Evolutionary conservation across 139 green algal species (phyloP).

Genomic region (Auxenochlorella pyrenoidosa): DNA sequence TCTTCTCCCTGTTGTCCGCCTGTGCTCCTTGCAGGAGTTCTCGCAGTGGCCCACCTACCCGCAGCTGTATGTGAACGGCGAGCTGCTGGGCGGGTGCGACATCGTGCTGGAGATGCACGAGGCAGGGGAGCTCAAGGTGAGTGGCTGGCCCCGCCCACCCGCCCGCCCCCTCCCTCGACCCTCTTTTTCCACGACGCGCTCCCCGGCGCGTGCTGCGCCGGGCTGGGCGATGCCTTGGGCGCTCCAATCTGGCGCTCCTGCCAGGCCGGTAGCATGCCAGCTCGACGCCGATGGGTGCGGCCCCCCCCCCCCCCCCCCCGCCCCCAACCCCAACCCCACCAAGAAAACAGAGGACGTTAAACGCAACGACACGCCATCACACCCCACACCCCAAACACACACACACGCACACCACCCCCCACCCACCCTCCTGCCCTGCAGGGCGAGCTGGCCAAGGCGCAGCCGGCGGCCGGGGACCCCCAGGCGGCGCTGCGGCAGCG

Average conservation of each 20-base stretch:
- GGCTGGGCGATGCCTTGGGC: no score
- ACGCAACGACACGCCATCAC: no score
- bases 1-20: no score
- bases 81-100: slow-evolving; percentile 91
- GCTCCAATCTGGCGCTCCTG: no score
- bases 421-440: slow-evolving; percentile 28
- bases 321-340: no score
- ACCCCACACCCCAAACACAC: no score
- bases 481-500: slow-evolving; percentile 38
- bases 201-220: no score
- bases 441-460: slow-evolving; percentile 14
- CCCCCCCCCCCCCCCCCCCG: no score
- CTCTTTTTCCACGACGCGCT: background rate
- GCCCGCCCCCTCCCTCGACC: background rate
- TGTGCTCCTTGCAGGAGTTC: slow-evolving; percentile 55
- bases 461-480: background rate
- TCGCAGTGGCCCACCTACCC: slow-evolving; percentile 93
- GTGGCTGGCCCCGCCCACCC: slow-evolving; percentile 65
- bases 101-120: slow-evolving; percentile 80
- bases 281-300: no score
- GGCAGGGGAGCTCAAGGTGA: slow-evolving; percentile 54
- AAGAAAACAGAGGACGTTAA: no score
- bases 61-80: slow-evolving; percentile 82
- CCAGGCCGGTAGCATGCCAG: no score
- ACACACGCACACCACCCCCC: slow-evolving; percentile 35